Evolutionary conservation across 139 green algal species (phyloP).

Genomic region (Haematococcus sp.): DNA sequence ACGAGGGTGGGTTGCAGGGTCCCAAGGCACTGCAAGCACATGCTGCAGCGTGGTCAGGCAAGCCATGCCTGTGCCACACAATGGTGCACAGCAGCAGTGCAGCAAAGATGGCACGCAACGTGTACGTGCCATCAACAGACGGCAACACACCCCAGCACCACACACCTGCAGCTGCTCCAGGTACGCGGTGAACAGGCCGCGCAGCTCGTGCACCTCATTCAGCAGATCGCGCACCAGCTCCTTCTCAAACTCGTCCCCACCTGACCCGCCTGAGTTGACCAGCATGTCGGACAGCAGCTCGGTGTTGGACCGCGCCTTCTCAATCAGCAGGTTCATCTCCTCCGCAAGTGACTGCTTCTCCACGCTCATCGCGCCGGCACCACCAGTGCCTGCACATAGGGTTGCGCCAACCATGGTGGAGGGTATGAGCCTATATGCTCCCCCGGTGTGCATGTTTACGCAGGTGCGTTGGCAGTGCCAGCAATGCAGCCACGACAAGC

Average conservation of each 20-base stretch:
- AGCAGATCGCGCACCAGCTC: conserved; percentile 39
- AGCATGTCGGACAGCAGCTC: conserved; percentile 52
- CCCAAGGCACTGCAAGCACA: too few relatives aligned
- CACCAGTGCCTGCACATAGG: background rate
- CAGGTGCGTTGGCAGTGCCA: too few relatives aligned
- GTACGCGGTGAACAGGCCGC: conserved; percentile 43
- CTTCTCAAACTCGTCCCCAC: conserved; percentile 29
- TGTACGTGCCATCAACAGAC: too few relatives aligned
- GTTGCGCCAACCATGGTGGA: background rate
- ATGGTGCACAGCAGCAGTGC: too few relatives aligned
- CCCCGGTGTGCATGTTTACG: background rate
- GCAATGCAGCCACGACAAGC: too few relatives aligned
- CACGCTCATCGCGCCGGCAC: background rate
- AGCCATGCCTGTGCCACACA: too few relatives aligned
- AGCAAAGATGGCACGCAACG: too few relatives aligned
- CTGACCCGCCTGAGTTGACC: conserved; percentile 12
- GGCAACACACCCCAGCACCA: too few relatives aligned
- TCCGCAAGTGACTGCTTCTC: conserved; percentile 14
- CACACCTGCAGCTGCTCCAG: conserved; percentile 40
- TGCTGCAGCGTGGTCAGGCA: too few relatives aligned
- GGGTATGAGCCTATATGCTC: background rate
- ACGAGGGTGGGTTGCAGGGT: too few relatives aligned
- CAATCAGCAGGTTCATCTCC: conserved; percentile 32
- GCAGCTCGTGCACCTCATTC: conserved; percentile 42
- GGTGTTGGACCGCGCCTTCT: conserved; percentile 38